Conservation (phyloP, 805 yeast genomes). For the Lachancea meyersii region DNA sequence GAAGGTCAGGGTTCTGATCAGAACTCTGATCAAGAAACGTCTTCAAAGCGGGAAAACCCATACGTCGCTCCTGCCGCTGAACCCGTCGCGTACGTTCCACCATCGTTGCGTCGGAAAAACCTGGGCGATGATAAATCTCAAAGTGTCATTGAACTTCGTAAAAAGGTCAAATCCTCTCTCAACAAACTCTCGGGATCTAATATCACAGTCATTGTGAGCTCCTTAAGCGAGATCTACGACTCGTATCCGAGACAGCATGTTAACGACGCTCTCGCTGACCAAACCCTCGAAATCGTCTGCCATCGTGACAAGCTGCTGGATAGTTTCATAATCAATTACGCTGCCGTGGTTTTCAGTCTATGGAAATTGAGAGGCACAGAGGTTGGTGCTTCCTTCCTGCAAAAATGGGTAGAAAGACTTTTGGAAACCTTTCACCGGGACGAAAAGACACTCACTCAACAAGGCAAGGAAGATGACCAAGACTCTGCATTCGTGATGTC, state of each 20-base stretch:
- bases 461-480: not conserved
- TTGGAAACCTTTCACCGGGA: conserved; percentile 36
- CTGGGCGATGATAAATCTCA: conserved; percentile 37
- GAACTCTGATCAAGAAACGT: conserved; percentile 22
- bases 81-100: conserved; percentile 67
- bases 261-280: conserved; percentile 58
- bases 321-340: conserved; percentile 70
- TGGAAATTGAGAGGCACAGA: conserved; percentile 79
- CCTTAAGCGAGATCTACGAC: conserved; percentile 56
- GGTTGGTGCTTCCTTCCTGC: conserved; percentile 83
- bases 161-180: conserved; percentile 71
- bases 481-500: conserved; percentile 13
- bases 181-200: conserved; percentile 90
- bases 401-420: conserved; percentile 67
- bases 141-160: conserved; percentile 45
- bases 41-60: conserved; percentile 55
- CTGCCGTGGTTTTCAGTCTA: conserved; percentile 67
- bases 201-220: conserved; percentile 59
- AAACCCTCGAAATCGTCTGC: conserved; percentile 58
- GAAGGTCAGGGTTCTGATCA: conserved; percentile 30
- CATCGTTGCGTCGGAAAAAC: conserved; percentile 63
- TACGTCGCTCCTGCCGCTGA: conserved; percentile 51
- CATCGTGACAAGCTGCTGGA: conserved; percentile 66
- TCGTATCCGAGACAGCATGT: conserved; percentile 75
- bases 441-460: conserved; percentile 2